Conservation (phyloP, 345 rosid genomes). For the Populus alba region DNA sequence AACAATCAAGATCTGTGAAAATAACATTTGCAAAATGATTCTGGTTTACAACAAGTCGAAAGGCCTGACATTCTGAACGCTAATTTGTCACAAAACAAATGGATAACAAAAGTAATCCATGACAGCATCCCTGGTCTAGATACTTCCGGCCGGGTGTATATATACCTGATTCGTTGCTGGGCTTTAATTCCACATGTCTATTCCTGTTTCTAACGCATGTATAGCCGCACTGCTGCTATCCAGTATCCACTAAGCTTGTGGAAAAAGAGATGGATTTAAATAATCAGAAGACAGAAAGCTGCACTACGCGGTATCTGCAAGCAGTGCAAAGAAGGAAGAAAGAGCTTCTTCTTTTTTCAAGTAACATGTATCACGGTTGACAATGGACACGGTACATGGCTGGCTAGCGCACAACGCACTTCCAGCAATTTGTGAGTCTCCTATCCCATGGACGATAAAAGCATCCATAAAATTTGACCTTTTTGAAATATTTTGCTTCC, state of each 20-base stretch:
- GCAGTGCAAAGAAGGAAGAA: conserved; percentile 1
- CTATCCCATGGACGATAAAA: neutral
- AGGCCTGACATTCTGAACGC: neutral
- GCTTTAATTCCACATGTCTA: neutral
- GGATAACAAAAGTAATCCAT: too few relatives aligned
- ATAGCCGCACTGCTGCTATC: neutral
- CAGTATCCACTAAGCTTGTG: conserved; percentile 1
- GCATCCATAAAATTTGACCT: conserved; percentile 13
- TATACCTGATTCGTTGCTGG: conserved; percentile 4
- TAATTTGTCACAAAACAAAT: neutral
- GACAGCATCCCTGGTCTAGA: neutral
- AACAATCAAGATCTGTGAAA: too few relatives aligned
- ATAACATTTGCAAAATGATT: too few relatives aligned
- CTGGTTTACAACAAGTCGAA: neutral
- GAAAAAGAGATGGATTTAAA: neutral
- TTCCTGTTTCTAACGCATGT: neutral
- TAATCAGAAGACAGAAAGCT: conserved; percentile 1
- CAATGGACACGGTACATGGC: conserved; percentile 13
- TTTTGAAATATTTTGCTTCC: conserved; percentile 2
- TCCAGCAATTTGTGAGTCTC: conserved; percentile 16
- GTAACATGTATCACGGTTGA: conserved; percentile 18
- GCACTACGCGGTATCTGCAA: neutral
- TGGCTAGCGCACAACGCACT: conserved; percentile 18
- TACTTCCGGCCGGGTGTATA: neutral
- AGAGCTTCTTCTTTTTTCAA: neutral